Evolutionary conservation across 2,329 filamentous ascomycete species (phyloP).

Genomic region (Pezicula radicicola): DNA sequence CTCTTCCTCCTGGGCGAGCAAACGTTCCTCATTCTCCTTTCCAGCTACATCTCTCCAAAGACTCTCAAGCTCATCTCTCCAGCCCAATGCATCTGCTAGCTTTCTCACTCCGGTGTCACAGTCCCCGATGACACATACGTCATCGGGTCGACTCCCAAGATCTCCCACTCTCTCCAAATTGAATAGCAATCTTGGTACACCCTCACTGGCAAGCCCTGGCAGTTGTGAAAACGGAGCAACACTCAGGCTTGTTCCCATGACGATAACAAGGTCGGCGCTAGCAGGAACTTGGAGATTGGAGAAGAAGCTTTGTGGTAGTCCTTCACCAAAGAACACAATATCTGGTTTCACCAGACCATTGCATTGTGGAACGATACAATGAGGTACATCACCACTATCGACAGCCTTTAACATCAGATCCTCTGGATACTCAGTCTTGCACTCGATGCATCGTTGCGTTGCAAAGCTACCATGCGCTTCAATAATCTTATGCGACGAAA

Average conservation of each 20-base stretch:
- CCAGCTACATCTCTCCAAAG: slow-evolving; percentile 68
- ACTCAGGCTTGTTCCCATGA: slow-evolving; percentile 84
- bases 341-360: slow-evolving; percentile 76
- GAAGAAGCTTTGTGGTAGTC: slow-evolving; percentile 64
- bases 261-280: slow-evolving; percentile 72
- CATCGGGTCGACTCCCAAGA: slow-evolving; percentile 74
- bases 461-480: slow-evolving; percentile 97
- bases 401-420: slow-evolving; percentile 72
- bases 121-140: slow-evolving; percentile 78
- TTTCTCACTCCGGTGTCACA: slow-evolving; percentile 80
- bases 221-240: slow-evolving; percentile 89
- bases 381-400: slow-evolving; percentile 63
- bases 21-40: slow-evolving; percentile 51
- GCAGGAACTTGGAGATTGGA: slow-evolving; percentile 49
- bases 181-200: slow-evolving; percentile 75
- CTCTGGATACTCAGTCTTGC: slow-evolving; percentile 68
- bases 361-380: slow-evolving; percentile 61
- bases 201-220: slow-evolving; percentile 59
- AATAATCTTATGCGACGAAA: slow-evolving; percentile 76
- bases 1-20: slow-evolving; percentile 30
- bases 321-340: slow-evolving; percentile 81
- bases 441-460: slow-evolving; percentile 87
- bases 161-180: slow-evolving; percentile 83
- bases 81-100: slow-evolving; percentile 78
- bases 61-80: slow-evolving; percentile 77